Conservation (phyloP, 2,329 filamentous ascomycete genomes). For the Fusarium luffae region DNA sequence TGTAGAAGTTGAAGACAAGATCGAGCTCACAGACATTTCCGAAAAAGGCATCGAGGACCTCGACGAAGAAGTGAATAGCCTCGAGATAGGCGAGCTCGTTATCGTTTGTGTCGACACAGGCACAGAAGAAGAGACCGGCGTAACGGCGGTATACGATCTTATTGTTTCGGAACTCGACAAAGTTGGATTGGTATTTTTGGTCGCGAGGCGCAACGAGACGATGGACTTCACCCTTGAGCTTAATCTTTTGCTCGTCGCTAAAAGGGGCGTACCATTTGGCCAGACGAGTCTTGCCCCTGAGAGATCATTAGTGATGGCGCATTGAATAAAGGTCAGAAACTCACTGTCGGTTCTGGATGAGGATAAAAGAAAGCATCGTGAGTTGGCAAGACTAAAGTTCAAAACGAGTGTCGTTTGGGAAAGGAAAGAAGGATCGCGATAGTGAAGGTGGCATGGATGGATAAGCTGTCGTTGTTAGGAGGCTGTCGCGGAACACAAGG, state of each 20-base stretch:
- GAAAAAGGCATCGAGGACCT: constrained; percentile 98
- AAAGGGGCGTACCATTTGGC: constrained; percentile 99
- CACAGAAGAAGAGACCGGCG: constrained; percentile 98
- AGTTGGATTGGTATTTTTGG: constrained; percentile 99
- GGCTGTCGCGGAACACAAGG: constrained; percentile 35
- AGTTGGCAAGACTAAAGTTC: constrained; percentile 6
- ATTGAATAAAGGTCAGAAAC: constrained; percentile 5
- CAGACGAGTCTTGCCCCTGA: constrained; percentile 94
- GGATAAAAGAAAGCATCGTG: constrained; percentile 81
- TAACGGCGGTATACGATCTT: constrained; percentile 98
- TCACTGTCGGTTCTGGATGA: constrained; percentile 90
- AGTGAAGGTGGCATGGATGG: constrained; percentile 32
- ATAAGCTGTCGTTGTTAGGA: constrained; percentile 31
- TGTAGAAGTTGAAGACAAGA: constrained; percentile 83
- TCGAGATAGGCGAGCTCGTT: constrained; percentile 97
- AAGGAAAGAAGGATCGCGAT: constrained; percentile 24
- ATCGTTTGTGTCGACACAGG: constrained; percentile 98
- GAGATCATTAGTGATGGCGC: constrained; percentile 1
- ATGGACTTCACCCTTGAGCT: constrained; percentile 98
- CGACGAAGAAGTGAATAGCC: constrained; percentile 99
- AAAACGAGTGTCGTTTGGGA: constrained; percentile 8
- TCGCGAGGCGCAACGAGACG: constrained; percentile 96
- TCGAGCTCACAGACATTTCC: constrained; percentile 99
- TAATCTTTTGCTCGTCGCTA: constrained; percentile 98
- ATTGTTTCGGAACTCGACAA: constrained; percentile 94